A percentile compares a stretch with the other conserved stretches of the same genome.
phyloP scores from a whole-genome alignment of 805 yeast genomes.

The Brettanomyces nanus region DNA sequence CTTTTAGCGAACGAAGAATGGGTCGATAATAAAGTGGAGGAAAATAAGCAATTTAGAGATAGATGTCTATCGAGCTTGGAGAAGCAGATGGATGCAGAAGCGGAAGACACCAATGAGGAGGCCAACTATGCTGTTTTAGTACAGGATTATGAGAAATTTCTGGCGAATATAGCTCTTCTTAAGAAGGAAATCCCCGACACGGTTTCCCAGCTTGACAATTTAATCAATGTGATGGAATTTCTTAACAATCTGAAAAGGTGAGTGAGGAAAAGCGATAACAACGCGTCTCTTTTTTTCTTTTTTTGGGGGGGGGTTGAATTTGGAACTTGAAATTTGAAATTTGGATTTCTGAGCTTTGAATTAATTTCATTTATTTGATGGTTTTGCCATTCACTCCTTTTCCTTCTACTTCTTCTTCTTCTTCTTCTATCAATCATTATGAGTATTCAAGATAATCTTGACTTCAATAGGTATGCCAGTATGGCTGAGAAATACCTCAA shows the following conservation, averaged over 20 bases:
- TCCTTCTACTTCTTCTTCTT: neutral
- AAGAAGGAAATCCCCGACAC: conserved; percentile 30
- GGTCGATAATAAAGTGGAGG: conserved; percentile 13
- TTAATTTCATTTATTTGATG: conserved; percentile 5
- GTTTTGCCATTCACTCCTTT: neutral
- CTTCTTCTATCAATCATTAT: neutral
- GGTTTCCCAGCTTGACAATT: conserved; percentile 27
- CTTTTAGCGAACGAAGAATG: conserved; percentile 12
- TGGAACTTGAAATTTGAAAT: conserved; percentile 8
- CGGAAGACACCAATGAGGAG: conserved; percentile 1
- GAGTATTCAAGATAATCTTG: neutral
- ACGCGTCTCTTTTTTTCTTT: conserved; percentile 1
- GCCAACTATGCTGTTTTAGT: conserved; percentile 2
- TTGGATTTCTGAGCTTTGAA: neutral
- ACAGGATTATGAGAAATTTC: conserved; percentile 3
- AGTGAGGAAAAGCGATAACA: neutral
- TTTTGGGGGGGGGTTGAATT: no score
- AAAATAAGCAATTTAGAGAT: conserved; percentile 10
- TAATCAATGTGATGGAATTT: conserved; percentile 17
- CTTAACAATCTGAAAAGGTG: conserved; percentile 4
- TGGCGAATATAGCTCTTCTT: conserved; percentile 26
- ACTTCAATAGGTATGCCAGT: neutral
- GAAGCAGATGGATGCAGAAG: conserved; percentile 1
- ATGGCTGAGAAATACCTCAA: neutral
- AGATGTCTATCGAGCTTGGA: conserved; percentile 1